Evolutionary conservation across 225 moss, liverwort and hornwort species (phyloP).

Genomic region (Polytrichum commune): DNA sequence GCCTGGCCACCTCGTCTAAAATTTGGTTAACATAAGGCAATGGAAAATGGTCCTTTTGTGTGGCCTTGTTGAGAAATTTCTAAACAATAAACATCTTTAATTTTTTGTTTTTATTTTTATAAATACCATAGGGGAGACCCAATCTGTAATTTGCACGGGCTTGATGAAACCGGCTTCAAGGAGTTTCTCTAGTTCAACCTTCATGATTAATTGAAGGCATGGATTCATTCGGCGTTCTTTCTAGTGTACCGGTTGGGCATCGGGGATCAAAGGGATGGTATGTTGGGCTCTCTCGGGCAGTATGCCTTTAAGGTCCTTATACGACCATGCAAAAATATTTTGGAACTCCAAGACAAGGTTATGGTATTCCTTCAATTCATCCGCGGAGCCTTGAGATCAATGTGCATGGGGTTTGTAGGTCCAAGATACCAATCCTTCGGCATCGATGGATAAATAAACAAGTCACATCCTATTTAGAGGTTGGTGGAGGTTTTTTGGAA

Average conservation of each 20-base stretch:
- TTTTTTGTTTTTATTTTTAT: neutral
- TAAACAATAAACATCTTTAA: too few relatives aligned
- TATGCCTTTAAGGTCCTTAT: constrained; percentile 2
- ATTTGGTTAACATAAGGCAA: constrained; percentile 6
- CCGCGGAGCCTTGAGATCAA: too few relatives aligned
- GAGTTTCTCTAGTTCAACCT: neutral
- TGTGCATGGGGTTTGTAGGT: too few relatives aligned
- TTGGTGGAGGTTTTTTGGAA: too few relatives aligned
- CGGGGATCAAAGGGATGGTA: neutral
- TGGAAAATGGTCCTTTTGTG: neutral
- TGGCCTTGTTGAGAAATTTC: neutral
- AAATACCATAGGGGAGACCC: neutral
- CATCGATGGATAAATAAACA: too few relatives aligned
- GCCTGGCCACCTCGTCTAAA: neutral
- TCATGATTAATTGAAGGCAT: neutral
- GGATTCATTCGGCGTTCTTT: too few relatives aligned
- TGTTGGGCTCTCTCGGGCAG: neutral
- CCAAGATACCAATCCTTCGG: too few relatives aligned
- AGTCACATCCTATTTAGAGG: too few relatives aligned
- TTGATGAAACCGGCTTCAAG: neutral
- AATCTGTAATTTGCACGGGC: neutral
- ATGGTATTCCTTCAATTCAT: too few relatives aligned
- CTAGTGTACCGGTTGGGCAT: too few relatives aligned
- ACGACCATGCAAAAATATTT: neutral
- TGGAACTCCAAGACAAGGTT: too few relatives aligned